Conservation (phyloP, 1,139 yeast genomes). For the Nakaseomyces bracarensis region DNA sequence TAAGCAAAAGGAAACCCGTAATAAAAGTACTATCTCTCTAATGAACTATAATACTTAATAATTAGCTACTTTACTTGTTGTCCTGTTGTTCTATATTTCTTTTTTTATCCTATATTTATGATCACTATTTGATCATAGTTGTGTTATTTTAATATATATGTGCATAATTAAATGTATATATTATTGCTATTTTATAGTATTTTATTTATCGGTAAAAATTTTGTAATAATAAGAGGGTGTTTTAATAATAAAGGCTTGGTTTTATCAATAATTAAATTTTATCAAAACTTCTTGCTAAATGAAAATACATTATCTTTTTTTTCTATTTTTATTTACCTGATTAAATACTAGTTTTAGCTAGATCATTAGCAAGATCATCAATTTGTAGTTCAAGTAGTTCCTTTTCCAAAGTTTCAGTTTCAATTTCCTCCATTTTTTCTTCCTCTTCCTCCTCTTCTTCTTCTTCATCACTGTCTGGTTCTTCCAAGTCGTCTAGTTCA, state of each 20-base stretch:
- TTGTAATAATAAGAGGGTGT: neutral
- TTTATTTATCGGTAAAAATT: no score
- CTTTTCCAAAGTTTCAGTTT: constrained; percentile 52
- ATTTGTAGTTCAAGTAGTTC: constrained; percentile 43
- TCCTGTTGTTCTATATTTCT: neutral
- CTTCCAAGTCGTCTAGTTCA: constrained; percentile 89
- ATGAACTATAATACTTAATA: neutral
- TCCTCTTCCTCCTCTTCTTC: constrained; percentile 65
- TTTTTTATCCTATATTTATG: neutral
- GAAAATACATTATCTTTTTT: constrained; percentile 2
- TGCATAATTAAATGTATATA: no score
- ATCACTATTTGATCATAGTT: neutral
- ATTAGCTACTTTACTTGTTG: neutral
- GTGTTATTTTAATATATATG: neutral
- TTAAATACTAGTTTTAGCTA: constrained; percentile 44
- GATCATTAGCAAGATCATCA: constrained; percentile 52
- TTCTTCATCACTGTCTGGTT: constrained; percentile 76
- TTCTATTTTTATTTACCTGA: neutral
- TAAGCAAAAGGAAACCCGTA: no score
- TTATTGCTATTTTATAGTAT: no score
- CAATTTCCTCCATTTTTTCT: constrained; percentile 51
- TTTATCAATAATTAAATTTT: no score
- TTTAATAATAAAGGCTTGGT: no score
- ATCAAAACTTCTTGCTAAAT: neutral
- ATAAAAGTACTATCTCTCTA: no score